phyloP scores from a whole-genome alignment of 371 early-diverging fungal genomes.

The Apophysomyces trapeziformis region DNA sequence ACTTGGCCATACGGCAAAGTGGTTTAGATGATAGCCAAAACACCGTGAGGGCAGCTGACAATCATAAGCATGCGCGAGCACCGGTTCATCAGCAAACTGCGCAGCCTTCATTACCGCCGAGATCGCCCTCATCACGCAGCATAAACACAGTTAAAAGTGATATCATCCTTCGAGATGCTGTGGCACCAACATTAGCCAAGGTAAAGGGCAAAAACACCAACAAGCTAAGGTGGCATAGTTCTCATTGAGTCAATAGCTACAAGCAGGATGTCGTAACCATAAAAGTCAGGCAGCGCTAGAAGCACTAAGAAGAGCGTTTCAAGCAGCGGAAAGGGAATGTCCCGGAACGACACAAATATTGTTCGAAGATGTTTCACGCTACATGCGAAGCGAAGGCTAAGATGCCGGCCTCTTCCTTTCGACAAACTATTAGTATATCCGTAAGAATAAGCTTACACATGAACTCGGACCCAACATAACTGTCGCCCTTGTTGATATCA shows the following conservation, averaged over 20 bases:
- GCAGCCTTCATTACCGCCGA: conserved; percentile 30
- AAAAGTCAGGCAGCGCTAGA: conserved; percentile 62
- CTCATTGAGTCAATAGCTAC: conserved; percentile 36
- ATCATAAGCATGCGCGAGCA: background rate
- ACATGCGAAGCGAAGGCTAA: background rate
- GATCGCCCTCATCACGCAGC: conserved; percentile 41
- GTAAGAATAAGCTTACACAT: background rate
- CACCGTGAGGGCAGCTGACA: conserved; percentile 40
- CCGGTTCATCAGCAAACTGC: conserved; percentile 25
- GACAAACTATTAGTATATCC: background rate
- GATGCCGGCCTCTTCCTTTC: background rate
- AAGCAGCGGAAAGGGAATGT: conserved; percentile 63
- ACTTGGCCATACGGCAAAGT: conserved; percentile 13
- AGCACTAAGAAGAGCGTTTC: conserved; percentile 60
- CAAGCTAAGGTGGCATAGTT: background rate
- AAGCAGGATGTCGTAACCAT: conserved; percentile 49
- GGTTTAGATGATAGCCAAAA: conserved; percentile 27
- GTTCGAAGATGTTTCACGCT: conserved; percentile 48
- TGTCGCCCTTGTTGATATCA: background rate
- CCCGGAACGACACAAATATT: conserved; percentile 64
- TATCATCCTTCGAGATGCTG: conserved; percentile 35
- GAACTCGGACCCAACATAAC: background rate
- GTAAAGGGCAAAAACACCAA: conserved; percentile 29
- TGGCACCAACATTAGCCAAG: conserved; percentile 41
- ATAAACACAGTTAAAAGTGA: conserved; percentile 34